Base-by-base conservation (phyloP, 2,329 filamentous ascomycete species). In the Esteya vermicola region DNA sequence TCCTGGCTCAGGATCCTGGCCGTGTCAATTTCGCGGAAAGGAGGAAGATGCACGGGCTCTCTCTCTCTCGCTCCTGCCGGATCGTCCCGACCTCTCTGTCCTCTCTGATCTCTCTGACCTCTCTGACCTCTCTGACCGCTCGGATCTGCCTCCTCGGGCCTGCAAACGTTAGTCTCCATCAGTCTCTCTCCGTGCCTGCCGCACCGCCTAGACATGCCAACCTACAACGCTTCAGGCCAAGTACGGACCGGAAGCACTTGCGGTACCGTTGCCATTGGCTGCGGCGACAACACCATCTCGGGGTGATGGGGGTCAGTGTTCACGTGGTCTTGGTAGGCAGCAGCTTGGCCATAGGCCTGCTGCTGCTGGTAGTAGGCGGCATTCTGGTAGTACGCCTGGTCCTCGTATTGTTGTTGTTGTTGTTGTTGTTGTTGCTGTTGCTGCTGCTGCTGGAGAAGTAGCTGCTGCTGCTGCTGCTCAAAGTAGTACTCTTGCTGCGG, bases 151-250 rank as follows among this genome's bases (percentile, higher is more conserved):
- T n/a, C n/a, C n/a, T n/a, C n/a, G n/a, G n/a, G n/a, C n/a, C n/a
- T n/a, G n/a, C n/a, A n/a, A n/a, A n/a, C n/a, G n/a, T n/a, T n/a
- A n/a, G n/a, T n/a, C n/a, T n/a, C n/a, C n/a, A n/a, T n/a, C n/a
- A n/a, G n/a, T n/a, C n/a, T n/a, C n/a, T n/a, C n/a, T n/a, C n/a
- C n/a, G n/a, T n/a, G n/a, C n/a, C n/a, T n/a, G n/a, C n/a, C n/a
- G n/a, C n/a, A n/a, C n/a, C n/a, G n/a, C n/a, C n/a, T n/a, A 37
- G 39, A 40, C 31, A 38, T 8, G n/a, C 33, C 39, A 39, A 48
- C 46, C 41, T 48, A 48, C 46, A 43, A 22, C 39, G 41, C 27
- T 22, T 45, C 41, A 42, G 46, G 41, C 44, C 46, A 48, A 25
- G 42, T 10, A 43, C 39, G 44, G 44, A 43, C 46, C 38, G 46